A percentile compares a stretch with the other conserved stretches of the same genome.
These are phyloP conservation scores for Sporothrix mexicana DNA, from an alignment of 2,329 filamentous ascomycete genomes.

Conservation along the genomic window DNA sequence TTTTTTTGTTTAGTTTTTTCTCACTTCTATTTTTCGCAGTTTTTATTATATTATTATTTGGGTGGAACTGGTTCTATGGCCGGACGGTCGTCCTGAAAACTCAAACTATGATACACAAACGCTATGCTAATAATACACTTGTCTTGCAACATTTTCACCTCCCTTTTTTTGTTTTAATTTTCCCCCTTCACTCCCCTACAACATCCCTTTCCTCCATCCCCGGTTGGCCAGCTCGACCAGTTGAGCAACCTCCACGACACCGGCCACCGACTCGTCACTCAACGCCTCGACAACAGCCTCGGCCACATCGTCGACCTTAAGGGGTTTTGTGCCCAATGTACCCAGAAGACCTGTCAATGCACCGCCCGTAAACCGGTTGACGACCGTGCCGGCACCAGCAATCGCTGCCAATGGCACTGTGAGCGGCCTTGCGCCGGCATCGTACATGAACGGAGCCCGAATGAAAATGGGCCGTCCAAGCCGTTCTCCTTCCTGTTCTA, in stretches of 20 bases:
- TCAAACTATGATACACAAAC: constrained; percentile 23
- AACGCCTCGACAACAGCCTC: constrained; percentile 90
- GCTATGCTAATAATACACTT: constrained; percentile 23
- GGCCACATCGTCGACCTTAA: constrained; percentile 85
- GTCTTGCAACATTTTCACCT: background rate
- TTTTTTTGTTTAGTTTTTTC: background rate
- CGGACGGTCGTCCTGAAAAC: background rate
- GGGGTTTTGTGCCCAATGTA: constrained; percentile 79
- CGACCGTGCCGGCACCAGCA: constrained; percentile 73
- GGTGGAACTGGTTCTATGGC: constrained; percentile 23
- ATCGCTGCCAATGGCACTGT: constrained; percentile 84
- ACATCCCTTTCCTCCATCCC: constrained; percentile 89
- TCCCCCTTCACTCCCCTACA: constrained; percentile 55
- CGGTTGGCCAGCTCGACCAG: constrained; percentile 82
- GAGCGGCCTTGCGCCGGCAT: constrained; percentile 74
- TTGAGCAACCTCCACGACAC: constrained; percentile 76
- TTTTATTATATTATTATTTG: background rate
- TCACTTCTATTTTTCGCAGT: background rate
- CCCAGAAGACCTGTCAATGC: constrained; percentile 79
- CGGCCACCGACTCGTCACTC: constrained; percentile 72
- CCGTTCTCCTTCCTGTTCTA: constrained; percentile 52
- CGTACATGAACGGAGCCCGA: constrained; percentile 87
- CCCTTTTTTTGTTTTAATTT: background rate
- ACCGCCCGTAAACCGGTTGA: constrained; percentile 80
- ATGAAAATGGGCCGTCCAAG: constrained; percentile 74